Evolutionary conservation across 2,329 filamentous ascomycete species (phyloP).

Genomic region (Fusarium ambrosium): DNA sequence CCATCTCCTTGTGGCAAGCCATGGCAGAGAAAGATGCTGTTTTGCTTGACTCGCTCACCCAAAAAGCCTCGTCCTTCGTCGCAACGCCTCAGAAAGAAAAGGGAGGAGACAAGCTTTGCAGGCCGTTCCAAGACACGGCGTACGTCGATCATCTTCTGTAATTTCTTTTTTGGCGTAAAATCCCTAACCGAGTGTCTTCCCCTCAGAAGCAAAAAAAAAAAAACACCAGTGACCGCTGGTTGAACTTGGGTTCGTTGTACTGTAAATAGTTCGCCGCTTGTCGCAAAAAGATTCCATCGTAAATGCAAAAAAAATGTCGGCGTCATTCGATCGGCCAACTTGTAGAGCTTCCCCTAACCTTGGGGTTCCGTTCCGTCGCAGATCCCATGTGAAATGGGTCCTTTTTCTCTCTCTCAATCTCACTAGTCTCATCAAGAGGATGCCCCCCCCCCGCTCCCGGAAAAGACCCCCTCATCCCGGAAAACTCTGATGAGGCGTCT

Average conservation of each 20-base stretch:
- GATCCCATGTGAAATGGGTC: slow-evolving; percentile 16
- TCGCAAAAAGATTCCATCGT: background rate
- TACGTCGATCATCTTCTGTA: background rate
- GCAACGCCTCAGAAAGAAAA: background rate
- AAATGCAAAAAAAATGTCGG: background rate
- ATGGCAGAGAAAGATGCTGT: background rate
- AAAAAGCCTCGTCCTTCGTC: background rate
- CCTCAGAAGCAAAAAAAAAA: background rate
- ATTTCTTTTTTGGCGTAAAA: background rate
- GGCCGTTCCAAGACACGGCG: background rate
- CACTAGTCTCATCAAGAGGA: background rate
- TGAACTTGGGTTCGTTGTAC: background rate
- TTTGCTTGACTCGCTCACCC: slow-evolving; percentile 1
- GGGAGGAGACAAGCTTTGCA: slow-evolving; percentile 7
- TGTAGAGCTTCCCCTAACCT: background rate
- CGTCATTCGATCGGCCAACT: background rate
- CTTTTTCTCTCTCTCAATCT: background rate
- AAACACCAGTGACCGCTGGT: background rate
- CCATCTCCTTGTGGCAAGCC: background rate
- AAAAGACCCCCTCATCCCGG: background rate
- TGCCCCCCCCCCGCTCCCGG: background rate
- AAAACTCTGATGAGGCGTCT: slow-evolving; percentile 9
- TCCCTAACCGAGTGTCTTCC: background rate
- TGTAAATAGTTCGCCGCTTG: background rate
- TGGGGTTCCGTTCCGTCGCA: background rate